Conservation (phyloP, 768 basidiomycete species). For the Amanita fuliginea region DNA sequence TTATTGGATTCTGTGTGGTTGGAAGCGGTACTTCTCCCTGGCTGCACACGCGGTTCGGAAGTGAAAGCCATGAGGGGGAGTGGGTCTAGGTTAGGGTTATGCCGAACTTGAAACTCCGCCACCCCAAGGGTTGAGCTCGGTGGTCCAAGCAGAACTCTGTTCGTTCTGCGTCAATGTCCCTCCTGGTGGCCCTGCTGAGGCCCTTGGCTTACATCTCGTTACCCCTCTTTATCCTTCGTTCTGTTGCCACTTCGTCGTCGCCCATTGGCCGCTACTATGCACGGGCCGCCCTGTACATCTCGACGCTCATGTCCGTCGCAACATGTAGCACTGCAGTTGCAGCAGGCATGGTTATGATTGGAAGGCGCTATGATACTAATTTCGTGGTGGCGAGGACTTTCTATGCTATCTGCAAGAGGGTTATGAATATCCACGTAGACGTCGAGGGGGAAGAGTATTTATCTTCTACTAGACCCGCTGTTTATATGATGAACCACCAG, state of each 20-base stretch:
- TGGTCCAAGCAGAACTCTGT: too few relatives aligned
- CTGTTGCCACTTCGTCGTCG: slow-evolving; percentile 44
- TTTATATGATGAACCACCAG: slow-evolving; percentile 87
- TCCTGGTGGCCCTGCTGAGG: slow-evolving; percentile 27
- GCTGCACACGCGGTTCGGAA: slow-evolving; percentile 7
- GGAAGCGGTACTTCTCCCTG: slow-evolving; percentile 16
- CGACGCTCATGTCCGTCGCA: slow-evolving; percentile 58
- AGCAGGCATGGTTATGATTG: slow-evolving; percentile 52
- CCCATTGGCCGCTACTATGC: slow-evolving; percentile 61
- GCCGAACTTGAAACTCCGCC: neutral
- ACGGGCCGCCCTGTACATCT: slow-evolving; percentile 60
- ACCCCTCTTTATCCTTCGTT: slow-evolving; percentile 54
- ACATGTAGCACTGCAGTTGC: slow-evolving; percentile 63
- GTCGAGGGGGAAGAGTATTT: slow-evolving; percentile 86
- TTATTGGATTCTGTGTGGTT: too few relatives aligned
- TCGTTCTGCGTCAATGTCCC: slow-evolving; percentile 41
- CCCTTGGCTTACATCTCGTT: slow-evolving; percentile 72
- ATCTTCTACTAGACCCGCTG: slow-evolving; percentile 45
- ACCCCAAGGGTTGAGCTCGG: neutral
- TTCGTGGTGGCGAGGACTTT: slow-evolving; percentile 76
- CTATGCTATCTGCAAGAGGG: slow-evolving; percentile 52
- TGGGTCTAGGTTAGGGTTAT: neutral
- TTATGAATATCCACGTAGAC: slow-evolving; percentile 57
- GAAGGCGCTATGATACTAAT: slow-evolving; percentile 72
- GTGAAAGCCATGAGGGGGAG: neutral